A percentile compares a stretch with the other conserved stretches of the same genome.
phyloP scores from a whole-genome alignment of 805 yeast species.

The Lachancea mirantina region DNA sequence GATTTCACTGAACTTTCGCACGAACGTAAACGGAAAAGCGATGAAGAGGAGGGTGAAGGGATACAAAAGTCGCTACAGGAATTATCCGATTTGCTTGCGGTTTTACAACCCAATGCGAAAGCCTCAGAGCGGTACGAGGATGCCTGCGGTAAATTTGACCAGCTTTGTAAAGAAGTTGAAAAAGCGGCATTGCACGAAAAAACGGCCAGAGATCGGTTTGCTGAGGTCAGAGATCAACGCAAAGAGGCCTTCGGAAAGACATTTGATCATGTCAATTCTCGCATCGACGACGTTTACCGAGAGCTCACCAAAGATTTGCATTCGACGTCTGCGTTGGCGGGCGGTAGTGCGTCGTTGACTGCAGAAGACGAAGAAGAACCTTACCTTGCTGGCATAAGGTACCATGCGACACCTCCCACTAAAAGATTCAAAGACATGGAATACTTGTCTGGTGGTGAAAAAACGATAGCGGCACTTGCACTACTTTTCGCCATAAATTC shows the following conservation, averaged over 20 bases:
- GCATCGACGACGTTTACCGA: conserved; percentile 72
- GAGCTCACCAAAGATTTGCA: conserved; percentile 60
- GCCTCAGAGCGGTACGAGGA: conserved; percentile 72
- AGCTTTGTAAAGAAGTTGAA: conserved; percentile 58
- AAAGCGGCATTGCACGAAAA: conserved; percentile 55
- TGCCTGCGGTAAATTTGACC: conserved; percentile 52
- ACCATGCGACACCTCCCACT: conserved; percentile 94
- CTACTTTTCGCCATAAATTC: conserved; percentile 86
- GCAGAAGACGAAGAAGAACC: conserved; percentile 89
- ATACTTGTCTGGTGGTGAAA: conserved; percentile 91
- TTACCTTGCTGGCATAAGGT: conserved; percentile 71
- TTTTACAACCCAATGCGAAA: conserved; percentile 69
- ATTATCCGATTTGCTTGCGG: conserved; percentile 28
- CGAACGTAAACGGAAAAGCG: conserved; percentile 35
- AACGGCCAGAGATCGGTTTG: conserved; percentile 47
- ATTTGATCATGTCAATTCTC: conserved; percentile 63
- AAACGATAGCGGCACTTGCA: conserved; percentile 93
- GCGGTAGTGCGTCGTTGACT: conserved; percentile 89
- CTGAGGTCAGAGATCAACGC: conserved; percentile 52
- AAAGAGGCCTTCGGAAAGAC: conserved; percentile 60
- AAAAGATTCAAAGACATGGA: conserved; percentile 92
- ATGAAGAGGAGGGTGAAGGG: conserved; percentile 26
- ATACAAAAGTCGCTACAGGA: conserved; percentile 36
- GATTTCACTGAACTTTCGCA: conserved; percentile 46
- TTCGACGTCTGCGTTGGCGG: conserved; percentile 61